Conservation (phyloP, 257 asterid genomes). For the Cynanchum wilfordii region DNA sequence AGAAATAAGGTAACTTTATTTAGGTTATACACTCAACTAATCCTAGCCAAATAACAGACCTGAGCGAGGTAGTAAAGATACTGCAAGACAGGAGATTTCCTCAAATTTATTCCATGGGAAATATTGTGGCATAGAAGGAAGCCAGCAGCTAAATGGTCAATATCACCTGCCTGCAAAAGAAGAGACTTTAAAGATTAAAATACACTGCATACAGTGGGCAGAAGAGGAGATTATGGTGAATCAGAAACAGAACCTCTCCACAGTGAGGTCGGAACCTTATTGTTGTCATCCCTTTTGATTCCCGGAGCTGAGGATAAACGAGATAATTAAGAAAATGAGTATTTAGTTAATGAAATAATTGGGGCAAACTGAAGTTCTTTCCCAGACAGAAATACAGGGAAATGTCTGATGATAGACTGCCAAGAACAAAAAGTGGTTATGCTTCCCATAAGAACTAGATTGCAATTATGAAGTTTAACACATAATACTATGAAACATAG, state of each 20-base stretch:
- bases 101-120: slow-evolving; percentile 87
- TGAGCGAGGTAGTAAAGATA: slow-evolving; percentile 93
- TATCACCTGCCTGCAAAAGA: slow-evolving; percentile 83
- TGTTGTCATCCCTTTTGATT: slow-evolving; percentile 77
- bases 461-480: background rate
- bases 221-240: slow-evolving; percentile 18
- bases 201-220: background rate
- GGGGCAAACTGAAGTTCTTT: background rate
- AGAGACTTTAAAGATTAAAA: background rate
- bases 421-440: background rate
- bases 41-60: slow-evolving; percentile 40
- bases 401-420: background rate
- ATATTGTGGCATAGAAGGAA: slow-evolving; percentile 84
- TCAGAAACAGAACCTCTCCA: slow-evolving; percentile 78
- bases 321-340: background rate
- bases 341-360: background rate
- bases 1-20: background rate
- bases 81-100: slow-evolving; percentile 86
- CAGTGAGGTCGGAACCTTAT: slow-evolving; percentile 94
- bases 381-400: background rate
- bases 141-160: slow-evolving; percentile 97
- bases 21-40: slow-evolving; percentile 8
- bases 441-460: background rate
- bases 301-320: slow-evolving; percentile 67
- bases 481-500: background rate